Evolutionary conservation across 73 alveolate species (phyloP).

Genomic region (Effrenium voratum): DNA sequence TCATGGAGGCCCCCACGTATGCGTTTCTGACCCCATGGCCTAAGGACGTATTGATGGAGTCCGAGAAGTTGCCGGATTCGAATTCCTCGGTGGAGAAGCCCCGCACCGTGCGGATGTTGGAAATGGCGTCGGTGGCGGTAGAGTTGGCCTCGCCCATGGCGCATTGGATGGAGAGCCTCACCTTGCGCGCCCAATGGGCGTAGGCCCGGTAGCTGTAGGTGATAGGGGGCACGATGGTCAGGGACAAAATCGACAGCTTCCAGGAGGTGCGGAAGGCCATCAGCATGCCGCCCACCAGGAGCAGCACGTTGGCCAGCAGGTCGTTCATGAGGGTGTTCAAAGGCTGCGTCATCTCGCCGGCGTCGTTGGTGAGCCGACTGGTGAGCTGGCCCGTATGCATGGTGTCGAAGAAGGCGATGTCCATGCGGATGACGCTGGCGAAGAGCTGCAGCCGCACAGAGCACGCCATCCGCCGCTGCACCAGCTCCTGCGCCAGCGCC

Average conservation of each 20-base stretch:
- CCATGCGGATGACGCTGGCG: conserved; percentile 93
- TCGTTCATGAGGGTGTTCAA: conserved; percentile 51
- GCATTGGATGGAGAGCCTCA: conserved; percentile 73
- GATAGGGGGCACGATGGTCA: conserved; percentile 95
- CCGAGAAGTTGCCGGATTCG: conserved; percentile 73
- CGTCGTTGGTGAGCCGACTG: conserved; percentile 94
- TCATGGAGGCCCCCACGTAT: conserved; percentile 88
- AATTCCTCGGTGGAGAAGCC: conserved; percentile 95
- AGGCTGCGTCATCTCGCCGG: conserved; percentile 83
- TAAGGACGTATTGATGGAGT: conserved; percentile 86
- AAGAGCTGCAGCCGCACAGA: conserved; percentile 93
- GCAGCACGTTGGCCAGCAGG: conserved; percentile 88
- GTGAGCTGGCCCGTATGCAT: conserved; percentile 95
- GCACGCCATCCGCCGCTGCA: conserved; percentile 91
- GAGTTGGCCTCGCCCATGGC: conserved; percentile 95
- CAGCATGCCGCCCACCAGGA: conserved; percentile 95
- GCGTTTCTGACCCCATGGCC: conserved; percentile 92
- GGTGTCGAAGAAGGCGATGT: conserved; percentile 94
- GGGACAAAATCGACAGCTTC: conserved; percentile 95
- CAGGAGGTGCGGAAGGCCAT: conserved; percentile 96
- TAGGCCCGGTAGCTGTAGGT: conserved; percentile 92
- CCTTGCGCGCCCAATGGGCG: conserved; percentile 50
- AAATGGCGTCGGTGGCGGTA: conserved; percentile 95
- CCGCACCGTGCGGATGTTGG: conserved; percentile 96
- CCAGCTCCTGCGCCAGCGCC: conserved; percentile 52